Evolutionary conservation across 768 basidiomycete genomes (phyloP), one percentile per base, ranked within the genome.

Genomic region (Lactarius hengduanensis): DNA sequence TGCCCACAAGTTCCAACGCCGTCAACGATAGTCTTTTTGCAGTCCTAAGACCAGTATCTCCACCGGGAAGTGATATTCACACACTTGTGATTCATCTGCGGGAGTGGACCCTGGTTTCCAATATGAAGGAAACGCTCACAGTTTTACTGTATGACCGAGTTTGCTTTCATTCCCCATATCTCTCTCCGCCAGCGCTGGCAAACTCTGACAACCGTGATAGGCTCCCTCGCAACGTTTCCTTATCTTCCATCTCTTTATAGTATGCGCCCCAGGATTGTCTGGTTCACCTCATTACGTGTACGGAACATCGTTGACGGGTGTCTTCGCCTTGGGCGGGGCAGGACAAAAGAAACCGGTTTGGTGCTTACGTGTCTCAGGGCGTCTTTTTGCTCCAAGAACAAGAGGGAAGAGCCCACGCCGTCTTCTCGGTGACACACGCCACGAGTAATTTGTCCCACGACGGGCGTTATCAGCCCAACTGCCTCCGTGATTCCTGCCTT

Each of bases 271-370:
- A 62, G 45, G 65, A 54, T 34, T 22, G 22, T 38, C 54, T 57
- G 16, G 47, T 36, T 32, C 34, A 28, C 30, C 58, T 53, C 26
- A 63, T 67, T 67, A 67, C 66, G 66, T 67, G 66, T 67, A 67
- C 40, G 26, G 61, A 63, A 55, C 50, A 54, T 55, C 32, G 54
- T 40, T 60, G 11, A 15, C 57, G 57, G 58, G 34, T 28, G 15
- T 30, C 34, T 36, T 65, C 40, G 30, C n/a, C 40, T 59, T 54
- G 30, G 63, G 50, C 57, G 32, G 47, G 28, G 55, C 11, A 41
- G 57, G 53, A 57, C 45, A 67, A 62, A 63, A 67, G 57, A 41
- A 32, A 67, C 18, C 30, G 30, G 56, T 34, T n/a, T 67, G 41
- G 57, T 40, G 47, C 57, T 63, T 67, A 63, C 57, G 57, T 63